Evolutionary conservation across 1,284 basidiomycete genomes (phyloP).

Genomic region (Hypsizygus ulmarius): DNA sequence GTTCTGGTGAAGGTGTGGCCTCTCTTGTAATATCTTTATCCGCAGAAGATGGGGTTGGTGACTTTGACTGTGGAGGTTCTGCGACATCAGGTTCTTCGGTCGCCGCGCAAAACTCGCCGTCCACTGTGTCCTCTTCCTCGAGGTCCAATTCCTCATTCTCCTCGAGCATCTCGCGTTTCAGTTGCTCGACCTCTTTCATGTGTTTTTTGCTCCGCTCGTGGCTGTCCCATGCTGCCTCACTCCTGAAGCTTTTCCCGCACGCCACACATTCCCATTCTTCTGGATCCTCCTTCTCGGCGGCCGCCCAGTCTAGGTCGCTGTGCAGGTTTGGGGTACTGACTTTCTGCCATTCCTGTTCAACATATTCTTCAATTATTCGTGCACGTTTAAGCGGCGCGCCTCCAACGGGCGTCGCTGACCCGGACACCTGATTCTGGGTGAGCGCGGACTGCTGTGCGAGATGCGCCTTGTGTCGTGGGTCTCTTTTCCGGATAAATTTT

Average conservation of each 20-base stretch:
- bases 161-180: constrained; percentile 72
- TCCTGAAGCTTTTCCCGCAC: constrained; percentile 88
- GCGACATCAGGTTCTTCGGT: not conserved
- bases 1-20: not conserved
- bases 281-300: constrained; percentile 64
- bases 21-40: not conserved
- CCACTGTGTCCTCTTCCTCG: constrained; percentile 20
- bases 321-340: constrained; percentile 42
- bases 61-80: constrained; percentile 1
- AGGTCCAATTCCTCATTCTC: constrained; percentile 72
- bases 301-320: constrained; percentile 67
- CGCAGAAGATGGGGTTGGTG: constrained; percentile 7
- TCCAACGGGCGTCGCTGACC: constrained; percentile 26
- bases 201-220: constrained; percentile 98
- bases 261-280: constrained; percentile 96
- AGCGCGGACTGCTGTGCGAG: constrained; percentile 47
- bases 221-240: constrained; percentile 93
- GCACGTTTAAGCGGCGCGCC: constrained; percentile 20
- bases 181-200: constrained; percentile 77
- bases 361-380: constrained; percentile 40
- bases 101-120: constrained; percentile 1
- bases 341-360: constrained; percentile 86
- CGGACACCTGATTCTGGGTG: constrained; percentile 33
- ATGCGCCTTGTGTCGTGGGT: constrained; percentile 86
- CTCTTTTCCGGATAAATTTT: constrained; percentile 88